phyloP scores from a whole-genome alignment of 768 basidiomycete species.

The Russula olivacea region DNA sequence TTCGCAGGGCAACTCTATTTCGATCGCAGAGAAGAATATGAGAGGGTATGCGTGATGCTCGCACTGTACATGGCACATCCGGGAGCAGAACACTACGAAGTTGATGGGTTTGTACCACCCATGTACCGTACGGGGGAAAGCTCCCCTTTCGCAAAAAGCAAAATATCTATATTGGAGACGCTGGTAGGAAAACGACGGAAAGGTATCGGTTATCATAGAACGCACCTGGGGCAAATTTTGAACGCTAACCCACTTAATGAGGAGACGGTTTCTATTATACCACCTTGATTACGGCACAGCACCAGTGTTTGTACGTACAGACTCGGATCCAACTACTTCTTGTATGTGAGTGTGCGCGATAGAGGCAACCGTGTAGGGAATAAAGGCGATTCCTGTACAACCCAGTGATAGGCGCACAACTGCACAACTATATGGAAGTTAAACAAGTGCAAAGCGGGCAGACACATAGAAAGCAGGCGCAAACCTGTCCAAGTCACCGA shows the following conservation, averaged over 20 bases:
- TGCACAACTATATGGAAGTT: too few relatives aligned
- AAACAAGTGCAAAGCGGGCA: too few relatives aligned
- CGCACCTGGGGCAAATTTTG: constrained; percentile 13
- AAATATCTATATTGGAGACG: neutral
- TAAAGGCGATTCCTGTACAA: too few relatives aligned
- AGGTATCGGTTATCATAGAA: constrained; percentile 9
- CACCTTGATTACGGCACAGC: neutral
- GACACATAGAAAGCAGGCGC: too few relatives aligned
- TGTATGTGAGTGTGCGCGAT: neutral
- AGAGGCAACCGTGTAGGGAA: neutral
- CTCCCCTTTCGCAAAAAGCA: neutral
- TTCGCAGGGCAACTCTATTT: constrained; percentile 10
- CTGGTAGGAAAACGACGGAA: constrained; percentile 10
- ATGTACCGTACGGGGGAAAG: neutral
- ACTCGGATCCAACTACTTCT: neutral
- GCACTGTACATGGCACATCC: constrained; percentile 4
- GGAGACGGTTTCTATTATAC: neutral
- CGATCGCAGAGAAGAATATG: constrained; percentile 1
- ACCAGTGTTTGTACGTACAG: neutral
- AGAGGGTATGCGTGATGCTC: constrained; percentile 1
- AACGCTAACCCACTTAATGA: neutral
- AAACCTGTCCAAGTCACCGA: too few relatives aligned
- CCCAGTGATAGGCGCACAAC: too few relatives aligned
- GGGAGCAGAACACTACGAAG: neutral
- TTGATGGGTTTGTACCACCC: constrained; percentile 8